phyloP scores from a whole-genome alignment of 352 stramenopile species.

The Pythium brassicae region DNA sequence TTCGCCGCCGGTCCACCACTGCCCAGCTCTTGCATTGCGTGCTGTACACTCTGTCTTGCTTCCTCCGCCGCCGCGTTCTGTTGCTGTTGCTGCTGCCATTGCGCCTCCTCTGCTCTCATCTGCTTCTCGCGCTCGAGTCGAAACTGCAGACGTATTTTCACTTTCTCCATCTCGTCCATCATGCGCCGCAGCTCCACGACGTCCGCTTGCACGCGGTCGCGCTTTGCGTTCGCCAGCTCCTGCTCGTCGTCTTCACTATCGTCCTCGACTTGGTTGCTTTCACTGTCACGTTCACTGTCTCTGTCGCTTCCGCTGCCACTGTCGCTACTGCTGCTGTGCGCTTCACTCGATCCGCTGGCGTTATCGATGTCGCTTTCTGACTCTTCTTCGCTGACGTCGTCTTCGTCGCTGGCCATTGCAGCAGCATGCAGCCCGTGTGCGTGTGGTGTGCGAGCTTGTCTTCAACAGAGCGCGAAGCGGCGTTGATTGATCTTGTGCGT shows the following conservation, averaged over 20 bases:
- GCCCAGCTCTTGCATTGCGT: not conserved
- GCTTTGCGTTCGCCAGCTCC: conserved; percentile 18
- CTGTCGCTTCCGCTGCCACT: conserved; percentile 8
- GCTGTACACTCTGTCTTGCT: conserved; percentile 1
- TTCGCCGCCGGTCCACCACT: not conserved
- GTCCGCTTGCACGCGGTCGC: conserved; percentile 25
- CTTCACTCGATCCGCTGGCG: not conserved
- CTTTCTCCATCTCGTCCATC: conserved; percentile 56
- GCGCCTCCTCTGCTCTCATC: conserved; percentile 13
- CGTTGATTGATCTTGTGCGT: not conserved
- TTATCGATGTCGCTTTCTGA: not conserved
- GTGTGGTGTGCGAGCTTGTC: not conserved
- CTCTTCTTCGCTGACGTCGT: conserved; percentile 11
- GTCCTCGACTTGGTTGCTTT: conserved; percentile 2
- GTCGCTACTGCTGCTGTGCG: conserved; percentile 7
- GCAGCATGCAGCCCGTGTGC: conserved; percentile 2
- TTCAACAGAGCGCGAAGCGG: not conserved
- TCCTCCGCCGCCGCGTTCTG: not conserved
- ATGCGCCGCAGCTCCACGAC: conserved; percentile 43
- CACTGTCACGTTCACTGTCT: conserved; percentile 15
- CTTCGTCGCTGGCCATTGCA: not conserved
- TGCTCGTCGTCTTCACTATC: not conserved
- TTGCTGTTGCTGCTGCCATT: conserved; percentile 9
- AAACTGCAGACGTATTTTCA: conserved; percentile 50
- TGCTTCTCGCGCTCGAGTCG: conserved; percentile 27